Base-by-base conservation (phyloP, 2,329 filamentous ascomycete species). In the Periconia digitata region DNA sequence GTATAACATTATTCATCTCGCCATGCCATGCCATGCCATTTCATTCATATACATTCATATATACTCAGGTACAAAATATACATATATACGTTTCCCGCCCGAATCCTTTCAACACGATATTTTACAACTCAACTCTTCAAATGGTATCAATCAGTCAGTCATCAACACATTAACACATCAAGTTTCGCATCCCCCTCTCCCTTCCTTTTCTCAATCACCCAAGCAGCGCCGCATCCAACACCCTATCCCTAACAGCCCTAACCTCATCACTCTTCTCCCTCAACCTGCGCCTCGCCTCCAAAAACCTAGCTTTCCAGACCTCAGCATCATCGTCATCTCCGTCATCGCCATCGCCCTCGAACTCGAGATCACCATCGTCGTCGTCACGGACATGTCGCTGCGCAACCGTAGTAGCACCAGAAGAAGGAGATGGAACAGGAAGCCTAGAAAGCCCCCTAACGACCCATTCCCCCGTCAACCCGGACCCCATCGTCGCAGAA, bases 391-490 rank as follows among this genome's bases (percentile, higher is more conserved):
- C 24, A n/a, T n/a, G n/a, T n/a, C n/a, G n/a, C n/a, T n/a, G n/a
- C n/a, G n/a, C n/a, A n/a, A n/a, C n/a, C n/a, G n/a, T n/a, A 3
- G 63, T 48, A 20, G 49, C 46, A 10, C 49, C 24, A 3, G 49
- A 50, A 17, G 64, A 12, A 32, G 27, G 27, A 32, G 27, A 32
- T 13, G 27, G 27, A 32, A 32, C 3, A 5, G 27, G 27, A 3
- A 32, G 8, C 12, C 10, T 49, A 20, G 50, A 49, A 10, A 78
- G 44, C 0, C 73, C 73, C 42, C 74, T 75, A 13, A 74, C 66
- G 17, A 63, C 64, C 61, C 77, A 78, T 40, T 72, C 67, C 0
- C 74, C 76, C 0, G 58, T 66, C 27, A 76, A 60, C 27, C 4
- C 12, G n/a, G 24, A 27, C 7, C 24, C 24, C 24, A 13, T 13